Evolutionary conservation across 768 basidiomycete species (phyloP).

Genomic region (Cystofilobasidium bisporidii): DNA sequence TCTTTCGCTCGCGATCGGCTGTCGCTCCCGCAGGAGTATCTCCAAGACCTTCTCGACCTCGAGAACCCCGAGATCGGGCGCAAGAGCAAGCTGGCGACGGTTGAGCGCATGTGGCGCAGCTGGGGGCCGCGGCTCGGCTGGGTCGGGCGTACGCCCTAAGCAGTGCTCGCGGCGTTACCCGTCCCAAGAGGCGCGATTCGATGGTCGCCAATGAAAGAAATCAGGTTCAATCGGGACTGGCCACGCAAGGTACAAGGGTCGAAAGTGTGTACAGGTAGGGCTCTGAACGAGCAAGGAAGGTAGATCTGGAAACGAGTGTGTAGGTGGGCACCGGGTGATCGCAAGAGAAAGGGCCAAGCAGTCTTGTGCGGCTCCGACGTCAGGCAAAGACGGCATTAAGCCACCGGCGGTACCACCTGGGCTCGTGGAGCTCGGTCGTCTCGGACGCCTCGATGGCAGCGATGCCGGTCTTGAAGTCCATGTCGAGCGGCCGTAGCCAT

Average conservation of each 20-base stretch:
- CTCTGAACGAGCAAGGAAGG: too few relatives aligned
- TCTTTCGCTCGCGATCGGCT: background rate
- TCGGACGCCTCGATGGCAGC: slow-evolving; percentile 25
- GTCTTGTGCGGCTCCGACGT: too few relatives aligned
- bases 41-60: slow-evolving; percentile 73
- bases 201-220: too few relatives aligned
- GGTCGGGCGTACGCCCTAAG: too few relatives aligned
- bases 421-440: slow-evolving; percentile 15
- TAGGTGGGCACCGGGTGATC: too few relatives aligned
- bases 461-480: slow-evolving; percentile 53
- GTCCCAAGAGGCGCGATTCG: too few relatives aligned
- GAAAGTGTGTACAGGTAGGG: too few relatives aligned
- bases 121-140: slow-evolving; percentile 68
- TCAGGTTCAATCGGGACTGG: too few relatives aligned
- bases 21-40: slow-evolving; percentile 50
- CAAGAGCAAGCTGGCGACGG: slow-evolving; percentile 62
- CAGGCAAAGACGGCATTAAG: slow-evolving; percentile 9
- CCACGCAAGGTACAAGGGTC: too few relatives aligned
- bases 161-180: too few relatives aligned
- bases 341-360: too few relatives aligned
- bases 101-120: slow-evolving; percentile 79
- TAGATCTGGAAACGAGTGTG: too few relatives aligned
- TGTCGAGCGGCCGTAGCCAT: slow-evolving; percentile 51
- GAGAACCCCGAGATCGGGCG: slow-evolving; percentile 62
- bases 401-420: slow-evolving; percentile 20